Evolutionary conservation across 192 early-diverging fungal species (phyloP), one percentile per base, ranked within the genome.

Genomic region (Coemansia sp.): DNA sequence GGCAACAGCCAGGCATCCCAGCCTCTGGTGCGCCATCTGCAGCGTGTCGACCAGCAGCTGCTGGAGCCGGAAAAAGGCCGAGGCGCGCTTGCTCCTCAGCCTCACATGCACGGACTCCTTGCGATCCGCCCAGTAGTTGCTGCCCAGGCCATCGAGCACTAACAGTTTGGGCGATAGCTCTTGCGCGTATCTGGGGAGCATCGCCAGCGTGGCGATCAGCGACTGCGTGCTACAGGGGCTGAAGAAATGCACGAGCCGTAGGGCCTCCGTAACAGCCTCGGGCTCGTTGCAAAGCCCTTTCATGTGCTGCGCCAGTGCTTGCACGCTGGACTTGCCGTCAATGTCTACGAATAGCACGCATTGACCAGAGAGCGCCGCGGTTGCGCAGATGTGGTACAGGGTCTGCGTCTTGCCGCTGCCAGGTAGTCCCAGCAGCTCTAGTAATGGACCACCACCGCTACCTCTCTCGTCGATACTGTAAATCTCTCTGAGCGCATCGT

Each of bases 321-420:
- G 62, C 46, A 57, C n/a, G 39, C 63, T 65, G 28, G 57, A 45
- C 9, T 65, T 70, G 37, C 78, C 78, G 53, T 69, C 73, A 10
- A 59, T 28, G 56, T 80, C 73, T 16, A 80, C 21, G 13, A 69
- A 53, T 59, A 75, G 42, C 0, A 75, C 69, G 13, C 5, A 11
- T 9, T 43, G 9, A 16, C 6, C 20, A 3, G 70, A 38, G 64
- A 67, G 21, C 1, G 78, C 66, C 0, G n/a, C 11, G 8, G 34
- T 56, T 14, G 69, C 65, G 48, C 73, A 69, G 11, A 80, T 71
- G 42, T 64, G 72, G 38, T 67, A 73, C 13, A 74, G 56, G 18
- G 56, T 36, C 20, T 80, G 78, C 1, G 69, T 80, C 36, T 80
- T 80, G 59, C 78, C 78, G 48, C 78, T 75, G 38, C 69, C 78